phyloP scores from a whole-genome alignment of 495 filamentous ascomycete genomes.

The Penicillium pancosmium region DNA sequence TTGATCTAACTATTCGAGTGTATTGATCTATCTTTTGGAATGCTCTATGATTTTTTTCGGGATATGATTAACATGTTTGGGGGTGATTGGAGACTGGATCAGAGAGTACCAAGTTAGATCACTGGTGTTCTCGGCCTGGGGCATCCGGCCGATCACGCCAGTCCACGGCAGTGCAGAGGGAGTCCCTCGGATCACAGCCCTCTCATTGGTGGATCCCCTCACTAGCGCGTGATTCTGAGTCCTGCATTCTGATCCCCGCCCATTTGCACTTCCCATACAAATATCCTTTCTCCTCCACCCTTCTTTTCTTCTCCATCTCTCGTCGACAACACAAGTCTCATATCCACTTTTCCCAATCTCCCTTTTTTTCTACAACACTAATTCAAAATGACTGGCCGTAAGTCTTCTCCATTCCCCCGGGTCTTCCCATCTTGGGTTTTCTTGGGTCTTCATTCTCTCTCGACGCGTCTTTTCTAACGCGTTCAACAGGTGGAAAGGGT shows the following conservation, averaged over 20 bases:
- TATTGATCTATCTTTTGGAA: slow-evolving; percentile 16
- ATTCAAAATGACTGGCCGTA: slow-evolving; percentile 71
- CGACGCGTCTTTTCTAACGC: slow-evolving; percentile 43
- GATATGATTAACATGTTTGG: slow-evolving; percentile 30
- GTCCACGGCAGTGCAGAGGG: not conserved
- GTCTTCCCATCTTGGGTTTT: slow-evolving; percentile 2
- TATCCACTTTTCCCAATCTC: slow-evolving; percentile 39
- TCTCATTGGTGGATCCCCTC: slow-evolving; percentile 45
- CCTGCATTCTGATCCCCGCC: slow-evolving; percentile 35
- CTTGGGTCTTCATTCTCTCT: not conserved
- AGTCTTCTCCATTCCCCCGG: slow-evolving; percentile 38
- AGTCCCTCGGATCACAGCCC: slow-evolving; percentile 26
- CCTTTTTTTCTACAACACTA: slow-evolving; percentile 33
- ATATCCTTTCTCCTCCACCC: slow-evolving; percentile 42
- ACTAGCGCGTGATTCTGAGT: slow-evolving; percentile 47
- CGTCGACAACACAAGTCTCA: slow-evolving; percentile 40
- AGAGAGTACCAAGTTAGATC: slow-evolving; percentile 14
- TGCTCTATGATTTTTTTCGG: slow-evolving; percentile 17
- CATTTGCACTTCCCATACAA: slow-evolving; percentile 42
- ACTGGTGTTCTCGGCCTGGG: slow-evolving; percentile 30
- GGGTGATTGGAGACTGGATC: slow-evolving; percentile 30
- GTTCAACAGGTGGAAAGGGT: slow-evolving; percentile 81
- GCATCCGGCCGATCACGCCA: slow-evolving; percentile 37
- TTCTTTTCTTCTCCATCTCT: slow-evolving; percentile 49
- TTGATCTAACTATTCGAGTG: slow-evolving; percentile 20